Base-by-base conservation (phyloP, 2,329 filamentous ascomycete species). In the Sporothrix schenckii region DNA sequence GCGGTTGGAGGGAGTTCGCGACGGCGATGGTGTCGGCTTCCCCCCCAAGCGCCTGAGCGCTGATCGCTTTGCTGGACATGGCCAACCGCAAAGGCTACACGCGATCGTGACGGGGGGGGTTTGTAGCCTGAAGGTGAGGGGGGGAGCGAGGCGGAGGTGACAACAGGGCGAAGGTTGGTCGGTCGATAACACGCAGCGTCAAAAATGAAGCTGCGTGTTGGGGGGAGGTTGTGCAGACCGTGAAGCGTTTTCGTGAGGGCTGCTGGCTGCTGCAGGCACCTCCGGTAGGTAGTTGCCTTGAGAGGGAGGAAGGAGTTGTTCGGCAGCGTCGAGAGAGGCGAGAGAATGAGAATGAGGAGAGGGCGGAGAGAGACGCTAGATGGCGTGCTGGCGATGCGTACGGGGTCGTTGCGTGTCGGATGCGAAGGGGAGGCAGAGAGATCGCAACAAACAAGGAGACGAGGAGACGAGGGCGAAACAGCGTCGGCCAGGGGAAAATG, bases 41-140 rank as follows among this genome's bases (percentile, higher is more conserved):
- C 75, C 75, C 78, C 78, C 80, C 78, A 76, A 81, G 78, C 80
- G 80, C 80, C 78, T 78, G 76, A 79, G 80, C 83, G 81, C 83
- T 81, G 81, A 81, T 83, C 81, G 82, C 83, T 83, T 85, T 82
- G 80, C 81, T 84, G 80, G 85, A 85, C 86, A 88, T 88, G 80
- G 78, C 73, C 71, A 72, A 74, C 63, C 68, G 69, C 73, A 71
- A 56, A 70, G 74, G 74, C 74, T 75, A 74, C 74, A 75, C 72
- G 74, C 74, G 74, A 75, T 74, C 73, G 72, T 72, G 41, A 72
- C 66, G 70, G 73, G 73, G 73, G 73, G 72, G 72, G 44, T 44
- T 21, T 74, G 73, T 73, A 74, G 73, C 73, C 73, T 68, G 69
- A 56, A 73, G 67, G 66, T 65, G 68, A 67, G 34, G 44, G 52